Base-by-base conservation (phyloP, 176 grass and related monocot genomes). In the Rhynchospora tenuis region DNA sequence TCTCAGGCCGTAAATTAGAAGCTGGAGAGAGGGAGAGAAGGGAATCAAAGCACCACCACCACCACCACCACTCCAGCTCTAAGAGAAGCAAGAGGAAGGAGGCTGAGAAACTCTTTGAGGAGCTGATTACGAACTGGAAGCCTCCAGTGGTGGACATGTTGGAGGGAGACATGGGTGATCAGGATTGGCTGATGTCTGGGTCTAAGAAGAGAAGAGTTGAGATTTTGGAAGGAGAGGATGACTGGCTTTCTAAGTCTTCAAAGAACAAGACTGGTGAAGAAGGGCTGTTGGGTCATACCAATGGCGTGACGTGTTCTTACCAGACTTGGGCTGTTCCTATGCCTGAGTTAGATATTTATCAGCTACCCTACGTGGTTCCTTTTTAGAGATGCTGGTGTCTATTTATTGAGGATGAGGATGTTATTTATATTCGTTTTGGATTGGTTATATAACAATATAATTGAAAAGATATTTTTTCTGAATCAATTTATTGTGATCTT, bases 341-440 rank as follows among this genome's bases (percentile, higher is more conserved):
- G 29, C 70, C 81, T 9, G 81, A 84, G 72, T 79, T 88, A 1
- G 52, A 79, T 23, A 69, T 51, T 46, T 84, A 84, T 45, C 81
- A 84, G 73, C 45, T 88, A 50, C 86, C 86, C 10, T 88, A 84
- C 64, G 73, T 84, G 3, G 31, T 88, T 43, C 81, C 86, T 11
- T 88, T 72, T 84, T 88, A 71, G 65, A 38, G 33, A 38, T 38
- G 33, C 33, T 38, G 33, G 33, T 38, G 5, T 38, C 5, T 38
- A 38, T 38, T 38, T 38, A 38, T 38, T 4, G 33, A 38, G 33
- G 33, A 38, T 38, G 33, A 38, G 33, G 33, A 38, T 38, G 33
- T 38, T 38, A 38, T 38, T 38, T 38, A 38, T 38, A 38, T 38
- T 38, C 5, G 33, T 38, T 38, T 38, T 38, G 33, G 33, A 38